These are phyloP conservation scores for Dioscorea zingiberensis DNA, from an alignment of 106 monocot genomes.

Conservation along the genomic window DNA sequence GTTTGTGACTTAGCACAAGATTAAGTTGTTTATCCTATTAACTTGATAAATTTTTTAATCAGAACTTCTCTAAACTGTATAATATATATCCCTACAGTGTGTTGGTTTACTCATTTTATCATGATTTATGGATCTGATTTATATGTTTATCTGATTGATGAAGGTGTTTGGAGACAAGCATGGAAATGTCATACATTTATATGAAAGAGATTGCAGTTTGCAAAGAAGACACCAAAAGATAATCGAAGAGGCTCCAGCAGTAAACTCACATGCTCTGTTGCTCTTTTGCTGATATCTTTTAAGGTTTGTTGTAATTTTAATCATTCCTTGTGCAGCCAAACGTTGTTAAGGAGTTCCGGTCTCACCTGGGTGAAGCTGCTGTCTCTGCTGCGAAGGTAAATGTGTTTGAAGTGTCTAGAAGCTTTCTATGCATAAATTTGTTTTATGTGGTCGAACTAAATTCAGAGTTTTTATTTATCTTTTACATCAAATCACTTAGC, in stretches of 20 bases:
- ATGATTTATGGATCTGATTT: background rate
- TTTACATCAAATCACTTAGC: no score
- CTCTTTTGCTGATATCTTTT: background rate
- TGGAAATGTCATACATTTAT: slow-evolving; percentile 85
- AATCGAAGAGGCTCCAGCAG: slow-evolving; percentile 99
- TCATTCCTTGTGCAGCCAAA: slow-evolving; percentile 68
- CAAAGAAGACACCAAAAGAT: slow-evolving; percentile 99
- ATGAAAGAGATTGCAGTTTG: slow-evolving; percentile 98
- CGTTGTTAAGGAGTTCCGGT: slow-evolving; percentile 66
- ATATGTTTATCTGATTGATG: slow-evolving; percentile 9
- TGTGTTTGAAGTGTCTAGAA: no score
- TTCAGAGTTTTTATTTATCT: no score
- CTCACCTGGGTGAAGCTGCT: slow-evolving; percentile 90
- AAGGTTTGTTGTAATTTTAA: no score
- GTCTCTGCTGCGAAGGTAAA: slow-evolving; percentile 97
- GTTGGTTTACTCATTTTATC: background rate
- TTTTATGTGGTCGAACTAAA: no score
- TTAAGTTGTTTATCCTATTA: no score
- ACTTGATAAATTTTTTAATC: no score
- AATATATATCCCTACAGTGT: background rate
- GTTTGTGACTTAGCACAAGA: no score
- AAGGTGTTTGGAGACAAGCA: slow-evolving; percentile 98
- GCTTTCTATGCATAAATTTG: no score
- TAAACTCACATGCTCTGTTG: slow-evolving; percentile 31
- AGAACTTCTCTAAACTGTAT: background rate